Evolutionary conservation across 345 rosid genomes (phyloP), one percentile per base, ranked within the genome.

Genomic region (Camelina laxa): DNA sequence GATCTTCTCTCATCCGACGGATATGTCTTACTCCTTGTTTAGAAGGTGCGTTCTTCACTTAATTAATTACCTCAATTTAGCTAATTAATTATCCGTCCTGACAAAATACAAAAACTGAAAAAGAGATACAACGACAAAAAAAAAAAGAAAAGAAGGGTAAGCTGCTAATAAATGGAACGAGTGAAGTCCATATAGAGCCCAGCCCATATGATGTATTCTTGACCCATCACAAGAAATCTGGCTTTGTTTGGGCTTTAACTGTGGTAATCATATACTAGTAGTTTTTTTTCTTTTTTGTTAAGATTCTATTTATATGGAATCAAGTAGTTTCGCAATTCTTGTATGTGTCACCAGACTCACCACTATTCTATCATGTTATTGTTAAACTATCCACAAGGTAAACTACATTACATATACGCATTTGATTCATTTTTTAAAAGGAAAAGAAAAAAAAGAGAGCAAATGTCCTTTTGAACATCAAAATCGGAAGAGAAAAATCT

Each of bases 1-100:
- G 78, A 75, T 75, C 53, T 74, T 75, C 60, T 56, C 30, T 42
- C 15, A 74, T 74, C 72, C 12, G 7, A 65, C 77, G 72, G 59
- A 45, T 30, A 5, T 35, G 0, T 20, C 2, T 55, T 19, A 15
- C 64, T 42, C 65, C 39, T 73, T 33, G 11, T 33, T 38, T 50
- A 50, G 30, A 60, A 55, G 54, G 53, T 54, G 11, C 4, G 7
- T 53, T 67, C 8, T 16, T 1, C 42, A 11, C 13, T 69, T 49
- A 7, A 20, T 21, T 22, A 54, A 20, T 21, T 22, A 54, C 62
- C 61, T 39, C 3, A 54, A 54, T 67, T n/a, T 3, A 22, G 39
- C 62, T 38, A 22, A 22, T 67, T 38, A 22, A 22, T 67, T 27
- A 4, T 67, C 48, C 39, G 3, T 13, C 14, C 14, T 49, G 16